Conservation (phyloP, 108 stramenopile genomes). For the Skeletonema menzelii region DNA sequence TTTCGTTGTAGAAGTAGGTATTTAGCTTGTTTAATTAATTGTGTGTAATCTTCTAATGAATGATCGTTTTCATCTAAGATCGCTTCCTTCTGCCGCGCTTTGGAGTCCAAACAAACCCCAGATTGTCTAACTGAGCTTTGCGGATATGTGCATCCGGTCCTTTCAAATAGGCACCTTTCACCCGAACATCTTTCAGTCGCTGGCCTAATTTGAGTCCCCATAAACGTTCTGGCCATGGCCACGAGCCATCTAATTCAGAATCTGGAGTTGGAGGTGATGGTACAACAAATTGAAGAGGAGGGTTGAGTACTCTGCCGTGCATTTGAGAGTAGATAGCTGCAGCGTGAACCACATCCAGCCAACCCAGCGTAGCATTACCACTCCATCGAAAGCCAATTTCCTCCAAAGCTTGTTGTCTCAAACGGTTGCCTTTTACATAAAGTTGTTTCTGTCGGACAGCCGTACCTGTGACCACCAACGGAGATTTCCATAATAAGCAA, state of each 20-base stretch:
- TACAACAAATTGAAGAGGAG: slow-evolving; percentile 67
- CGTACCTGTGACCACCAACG: not conserved
- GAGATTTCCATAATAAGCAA: too few relatives aligned
- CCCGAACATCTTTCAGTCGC: slow-evolving; percentile 85
- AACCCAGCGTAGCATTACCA: slow-evolving; percentile 72
- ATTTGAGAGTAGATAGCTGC: slow-evolving; percentile 84
- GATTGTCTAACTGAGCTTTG: slow-evolving; percentile 61
- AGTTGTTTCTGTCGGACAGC: slow-evolving; percentile 82
- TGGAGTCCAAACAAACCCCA: slow-evolving; percentile 87
- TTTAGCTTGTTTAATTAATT: not conserved
- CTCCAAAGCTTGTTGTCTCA: slow-evolving; percentile 53
- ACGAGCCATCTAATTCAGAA: slow-evolving; percentile 23
- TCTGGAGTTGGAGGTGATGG: slow-evolving; percentile 51
- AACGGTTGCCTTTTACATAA: slow-evolving; percentile 72
- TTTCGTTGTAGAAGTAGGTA: not conserved
- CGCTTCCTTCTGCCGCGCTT: slow-evolving; percentile 59
- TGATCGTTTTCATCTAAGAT: not conserved
- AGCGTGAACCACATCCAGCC: slow-evolving; percentile 85
- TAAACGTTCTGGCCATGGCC: slow-evolving; percentile 86
- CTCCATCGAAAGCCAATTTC: slow-evolving; percentile 75
- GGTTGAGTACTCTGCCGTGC: slow-evolving; percentile 66
- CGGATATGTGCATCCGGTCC: slow-evolving; percentile 74
- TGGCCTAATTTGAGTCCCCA: slow-evolving; percentile 85
- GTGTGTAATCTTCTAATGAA: not conserved
- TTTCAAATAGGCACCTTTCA: slow-evolving; percentile 86